These are phyloP conservation scores for Psilocybe sp. DNA, from an alignment of 768 basidiomycete species.

Conservation along the genomic window DNA sequence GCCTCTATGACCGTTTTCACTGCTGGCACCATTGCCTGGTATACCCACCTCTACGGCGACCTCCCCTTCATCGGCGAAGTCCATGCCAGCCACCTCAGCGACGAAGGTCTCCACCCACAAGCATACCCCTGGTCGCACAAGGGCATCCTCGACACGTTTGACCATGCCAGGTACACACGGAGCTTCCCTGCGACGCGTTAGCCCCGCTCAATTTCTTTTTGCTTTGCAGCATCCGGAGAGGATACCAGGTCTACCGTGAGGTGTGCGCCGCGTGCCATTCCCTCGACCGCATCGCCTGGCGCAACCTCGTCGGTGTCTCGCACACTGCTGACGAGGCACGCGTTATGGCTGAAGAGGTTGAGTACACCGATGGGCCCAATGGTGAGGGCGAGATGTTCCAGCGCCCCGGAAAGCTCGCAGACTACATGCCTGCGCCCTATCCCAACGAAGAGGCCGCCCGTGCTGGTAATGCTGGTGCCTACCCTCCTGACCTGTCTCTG, in stretches of 20 bases:
- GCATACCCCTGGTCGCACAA: slow-evolving; percentile 90
- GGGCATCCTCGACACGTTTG: slow-evolving; percentile 86
- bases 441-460: slow-evolving; percentile 98
- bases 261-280: slow-evolving; percentile 99
- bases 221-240: slow-evolving; percentile 79
- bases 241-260: slow-evolving; percentile 97
- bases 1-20: slow-evolving; percentile 75
- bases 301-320: slow-evolving; percentile 97
- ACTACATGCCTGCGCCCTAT: slow-evolving; percentile 94
- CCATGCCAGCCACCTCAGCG: slow-evolving; percentile 88
- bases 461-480: slow-evolving; percentile 89
- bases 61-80: slow-evolving; percentile 90
- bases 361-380: slow-evolving; percentile 95
- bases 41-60: slow-evolving; percentile 89
- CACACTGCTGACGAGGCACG: slow-evolving; percentile 91
- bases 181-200: no score
- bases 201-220: slow-evolving; percentile 12
- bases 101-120: slow-evolving; percentile 91
- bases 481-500: slow-evolving; percentile 95
- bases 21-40: slow-evolving; percentile 92
- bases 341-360: slow-evolving; percentile 92
- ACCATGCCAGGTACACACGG: slow-evolving; percentile 84
- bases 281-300: slow-evolving; percentile 98
- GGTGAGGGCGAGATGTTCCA: slow-evolving; percentile 97
- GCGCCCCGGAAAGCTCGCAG: slow-evolving; percentile 95